Base-by-base conservation (phyloP, 495 filamentous ascomycete genomes). In the Podospora comata region DNA sequence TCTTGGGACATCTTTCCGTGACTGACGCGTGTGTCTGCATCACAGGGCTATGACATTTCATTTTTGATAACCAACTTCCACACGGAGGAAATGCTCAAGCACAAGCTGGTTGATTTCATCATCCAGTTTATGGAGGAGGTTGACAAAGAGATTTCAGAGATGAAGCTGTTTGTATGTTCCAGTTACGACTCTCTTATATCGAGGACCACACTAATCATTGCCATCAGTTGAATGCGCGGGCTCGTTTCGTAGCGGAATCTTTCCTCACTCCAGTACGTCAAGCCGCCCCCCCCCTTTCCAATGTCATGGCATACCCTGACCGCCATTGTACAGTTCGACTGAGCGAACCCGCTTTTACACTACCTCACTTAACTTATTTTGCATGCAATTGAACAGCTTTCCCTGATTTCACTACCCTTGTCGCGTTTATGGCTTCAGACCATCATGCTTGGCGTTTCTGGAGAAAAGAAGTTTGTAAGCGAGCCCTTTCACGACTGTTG, bases 51-150 rank as follows among this genome's bases (percentile, higher is more conserved):
- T 75, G 95, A 99, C 71, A 99, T 99, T 75, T 97, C 93, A 2
- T 98, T 99, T 84, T 80, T 99, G 73, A 94, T 99, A 72, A 98
- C 96, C 16, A 98, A 99, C 79, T 93, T 92, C 84, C 95, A 99
- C 73, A 97, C 94, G 19, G 96, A 98, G 77, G 90, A 93, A 73
- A 95, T 99, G 92, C 79, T 98, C 74, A 98, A 97, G 83, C 93
- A 99, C 76, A 97, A 99, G 81, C 83, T 99, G 69, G 96, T 99
- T 11, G 95, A 99, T 75, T 99, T 99, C 74, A 95, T 98, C 68
- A 96, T 99, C 68, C 89, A 97, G 71, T 98, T 97, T 77, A 97
- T 98, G 94, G 94, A 98, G 80, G 96, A 99, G 75, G 95, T 98
- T 32, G 95, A 98, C 75, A 98, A 98, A 83, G 96, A 99, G 79